These are phyloP conservation scores for Leishmania guyanensis DNA, from an alignment of 208 protist genomes.

Conservation along the genomic window DNA sequence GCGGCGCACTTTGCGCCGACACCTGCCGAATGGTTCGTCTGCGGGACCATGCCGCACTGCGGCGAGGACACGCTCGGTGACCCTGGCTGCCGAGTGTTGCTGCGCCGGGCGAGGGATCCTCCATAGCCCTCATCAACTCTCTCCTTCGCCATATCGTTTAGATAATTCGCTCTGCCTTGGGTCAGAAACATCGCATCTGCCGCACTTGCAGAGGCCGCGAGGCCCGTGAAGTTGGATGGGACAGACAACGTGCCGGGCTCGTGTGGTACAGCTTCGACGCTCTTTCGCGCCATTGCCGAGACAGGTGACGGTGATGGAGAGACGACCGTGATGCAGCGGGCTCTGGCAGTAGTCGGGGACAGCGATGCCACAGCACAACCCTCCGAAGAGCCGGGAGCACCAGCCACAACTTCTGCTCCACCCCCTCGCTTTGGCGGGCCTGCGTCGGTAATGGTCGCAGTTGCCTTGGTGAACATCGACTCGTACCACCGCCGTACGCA, in stretches of 20 bases:
- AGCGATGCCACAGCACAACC: neutral
- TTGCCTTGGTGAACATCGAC: slow-evolving; percentile 51
- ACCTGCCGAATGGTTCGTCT: neutral
- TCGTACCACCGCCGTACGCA: slow-evolving; percentile 67
- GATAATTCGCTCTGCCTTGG: neutral
- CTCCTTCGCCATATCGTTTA: too few species aligned
- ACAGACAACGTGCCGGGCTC: neutral
- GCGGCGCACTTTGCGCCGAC: neutral
- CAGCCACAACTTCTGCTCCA: neutral
- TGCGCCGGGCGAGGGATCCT: neutral
- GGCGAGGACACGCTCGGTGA: neutral
- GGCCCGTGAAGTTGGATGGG: neutral
- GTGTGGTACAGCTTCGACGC: neutral
- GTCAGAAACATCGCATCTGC: neutral
- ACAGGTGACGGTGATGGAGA: slow-evolving; percentile 1
- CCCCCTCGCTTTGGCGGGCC: neutral
- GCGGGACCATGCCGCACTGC: neutral
- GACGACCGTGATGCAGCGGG: neutral
- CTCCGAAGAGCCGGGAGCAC: neutral
- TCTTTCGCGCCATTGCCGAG: neutral
- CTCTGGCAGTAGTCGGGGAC: neutral
- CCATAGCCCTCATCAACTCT: neutral
- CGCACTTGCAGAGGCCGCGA: neutral
- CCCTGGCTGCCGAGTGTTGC: slow-evolving; percentile 2
- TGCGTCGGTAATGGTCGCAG: slow-evolving; percentile 4